Evolutionary conservation across 805 yeast genomes (phyloP), one percentile per base, ranked within the genome.

Genomic region (Saccharomycopsis oosterbeekiorum): DNA sequence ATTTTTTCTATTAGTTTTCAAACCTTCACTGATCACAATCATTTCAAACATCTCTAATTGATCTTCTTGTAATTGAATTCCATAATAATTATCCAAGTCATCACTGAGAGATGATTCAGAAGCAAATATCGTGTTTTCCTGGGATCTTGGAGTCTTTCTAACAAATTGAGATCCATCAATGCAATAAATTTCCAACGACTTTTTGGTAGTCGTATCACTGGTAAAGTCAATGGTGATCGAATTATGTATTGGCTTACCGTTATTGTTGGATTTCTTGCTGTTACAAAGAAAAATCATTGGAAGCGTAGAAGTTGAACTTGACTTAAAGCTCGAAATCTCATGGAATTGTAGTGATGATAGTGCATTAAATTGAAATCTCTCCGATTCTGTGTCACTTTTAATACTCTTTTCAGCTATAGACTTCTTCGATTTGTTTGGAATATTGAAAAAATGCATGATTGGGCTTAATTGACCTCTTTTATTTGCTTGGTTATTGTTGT

Each of bases 81-180:
- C 77, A 62, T 79, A 71, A 66, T 81, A 83, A 4, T 89, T 85
- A 1, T 65, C 41, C 2, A 68, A 60, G 0, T 74, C 74, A 2
- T 81, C 86, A n/a, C 81, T 86, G 51, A 73, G 65, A 0, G 88
- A 80, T 0, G 90, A 85, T 39, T 84, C 84, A 4, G 76, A 72
- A 1, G 82, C 67, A 14, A 74, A 71, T 0, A 64, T 62, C 0
- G 76, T 70, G 17, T 68, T 68, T 1, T 65, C 60, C 1, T 73
- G 67, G 0, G 92, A 82, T 40, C 80, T 73, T 1, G 93, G 94
- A 4, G 84, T 74, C 21, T 67, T 65, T 34, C 70, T 69, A 1
- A 75, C 68, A 63, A 75, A 78, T 4, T 68, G 62, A 5, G 71
- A 67, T 1, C 76, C 71, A 65, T 83, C 82, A 14, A 74, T 65